Conservation (phyloP, 73 alveolate species). For the Paraurostyla sp. region DNA sequence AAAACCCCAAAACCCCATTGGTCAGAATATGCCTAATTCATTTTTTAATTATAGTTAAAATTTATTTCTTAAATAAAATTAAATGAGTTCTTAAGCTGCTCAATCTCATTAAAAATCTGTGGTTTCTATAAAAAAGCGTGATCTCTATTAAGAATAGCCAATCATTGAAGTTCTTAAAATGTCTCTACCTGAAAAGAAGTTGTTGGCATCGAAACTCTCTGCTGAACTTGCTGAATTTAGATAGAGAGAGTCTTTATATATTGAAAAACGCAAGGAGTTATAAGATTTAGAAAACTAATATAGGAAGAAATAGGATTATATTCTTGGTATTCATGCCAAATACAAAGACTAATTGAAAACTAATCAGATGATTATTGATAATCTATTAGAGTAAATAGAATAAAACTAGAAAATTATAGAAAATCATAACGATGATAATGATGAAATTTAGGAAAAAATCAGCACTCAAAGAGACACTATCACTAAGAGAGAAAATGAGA, state of each 20-base stretch:
- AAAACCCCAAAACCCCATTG: no score
- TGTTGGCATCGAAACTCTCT: background rate
- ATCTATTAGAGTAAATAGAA: constrained; percentile 13
- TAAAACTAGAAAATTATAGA: background rate
- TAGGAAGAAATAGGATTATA: background rate
- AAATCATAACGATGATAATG: background rate
- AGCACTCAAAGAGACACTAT: background rate
- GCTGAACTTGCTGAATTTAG: constrained; percentile 11
- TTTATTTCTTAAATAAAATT: background rate
- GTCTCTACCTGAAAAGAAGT: background rate
- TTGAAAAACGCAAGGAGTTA: constrained; percentile 30
- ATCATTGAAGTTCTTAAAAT: background rate
- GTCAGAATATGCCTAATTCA: no score
- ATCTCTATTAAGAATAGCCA: background rate
- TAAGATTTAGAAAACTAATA: background rate
- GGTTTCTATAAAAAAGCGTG: no score
- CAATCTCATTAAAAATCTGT: background rate
- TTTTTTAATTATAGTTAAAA: background rate
- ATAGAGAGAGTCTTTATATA: background rate
- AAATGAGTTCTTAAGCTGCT: background rate
- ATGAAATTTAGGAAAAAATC: background rate
- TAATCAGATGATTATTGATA: background rate
- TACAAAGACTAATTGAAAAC: background rate
- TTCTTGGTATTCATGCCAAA: background rate
- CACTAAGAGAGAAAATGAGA: constrained; percentile 4